Conservation (phyloP, 164 flowering plant species). For the Magnolia officinalis region DNA sequence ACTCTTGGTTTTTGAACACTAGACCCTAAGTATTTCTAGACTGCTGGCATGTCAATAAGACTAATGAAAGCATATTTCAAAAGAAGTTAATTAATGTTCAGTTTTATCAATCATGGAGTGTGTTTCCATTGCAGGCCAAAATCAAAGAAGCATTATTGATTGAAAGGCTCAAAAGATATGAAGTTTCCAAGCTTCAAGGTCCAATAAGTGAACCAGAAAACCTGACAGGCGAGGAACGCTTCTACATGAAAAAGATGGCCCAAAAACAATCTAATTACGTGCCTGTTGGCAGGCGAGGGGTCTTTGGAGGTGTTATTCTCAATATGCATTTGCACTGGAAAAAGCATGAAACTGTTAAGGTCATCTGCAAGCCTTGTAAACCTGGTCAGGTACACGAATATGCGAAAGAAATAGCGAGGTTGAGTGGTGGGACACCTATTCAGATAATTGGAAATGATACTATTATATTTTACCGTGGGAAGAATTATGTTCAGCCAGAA, state of each 20-base stretch:
- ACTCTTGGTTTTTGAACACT: too few species aligned
- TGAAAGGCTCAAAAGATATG: conserved; percentile 75
- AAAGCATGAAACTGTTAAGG: conserved; percentile 93
- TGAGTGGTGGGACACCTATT: conserved; percentile 91
- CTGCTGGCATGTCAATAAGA: background rate
- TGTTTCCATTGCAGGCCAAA: conserved; percentile 55
- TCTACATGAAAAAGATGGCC: conserved; percentile 85
- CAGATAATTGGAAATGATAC: conserved; percentile 72
- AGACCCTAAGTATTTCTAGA: background rate
- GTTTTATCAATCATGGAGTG: background rate
- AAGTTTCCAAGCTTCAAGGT: conserved; percentile 78
- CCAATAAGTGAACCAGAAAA: conserved; percentile 57
- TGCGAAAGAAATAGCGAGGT: conserved; percentile 74
- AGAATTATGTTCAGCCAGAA: conserved; percentile 77
- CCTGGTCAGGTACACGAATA: conserved; percentile 78
- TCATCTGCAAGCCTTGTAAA: conserved; percentile 80
- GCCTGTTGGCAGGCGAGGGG: conserved; percentile 81
- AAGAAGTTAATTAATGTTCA: background rate
- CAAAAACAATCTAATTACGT: conserved; percentile 85
- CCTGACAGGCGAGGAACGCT: conserved; percentile 80
- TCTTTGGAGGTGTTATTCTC: conserved; percentile 92
- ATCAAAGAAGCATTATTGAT: conserved; percentile 73
- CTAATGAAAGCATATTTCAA: background rate
- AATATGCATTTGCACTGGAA: conserved; percentile 99
- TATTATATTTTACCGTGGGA: conserved; percentile 82